These are phyloP conservation scores for Vicia villosa DNA, from an alignment of 306 rosid species.

Conservation along the genomic window DNA sequence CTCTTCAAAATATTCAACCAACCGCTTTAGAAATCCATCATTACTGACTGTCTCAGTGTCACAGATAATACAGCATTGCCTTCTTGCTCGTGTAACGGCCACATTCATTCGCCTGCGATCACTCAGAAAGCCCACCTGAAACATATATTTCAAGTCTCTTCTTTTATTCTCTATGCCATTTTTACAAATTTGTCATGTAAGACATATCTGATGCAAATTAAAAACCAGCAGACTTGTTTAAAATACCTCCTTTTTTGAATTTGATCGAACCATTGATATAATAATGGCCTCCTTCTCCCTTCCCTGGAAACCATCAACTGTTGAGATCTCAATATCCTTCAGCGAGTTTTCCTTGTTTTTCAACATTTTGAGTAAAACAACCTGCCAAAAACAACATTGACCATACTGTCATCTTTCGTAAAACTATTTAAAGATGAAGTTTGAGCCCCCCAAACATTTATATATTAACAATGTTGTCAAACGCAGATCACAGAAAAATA, in stretches of 20 bases:
- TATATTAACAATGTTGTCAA: background rate
- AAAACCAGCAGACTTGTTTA: slow-evolving; percentile 20
- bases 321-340: slow-evolving; percentile 86
- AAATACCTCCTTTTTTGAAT: slow-evolving; percentile 83
- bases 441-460: background rate
- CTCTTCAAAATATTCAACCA: slow-evolving; percentile 91
- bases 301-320: slow-evolving; percentile 98
- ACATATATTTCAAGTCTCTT: slow-evolving; percentile 29
- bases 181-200: slow-evolving; percentile 7
- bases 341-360: slow-evolving; percentile 72
- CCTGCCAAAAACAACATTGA: slow-evolving; percentile 54
- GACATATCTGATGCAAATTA: slow-evolving; percentile 21
- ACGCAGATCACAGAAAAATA: too few species aligned
- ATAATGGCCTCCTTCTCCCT: slow-evolving; percentile 95
- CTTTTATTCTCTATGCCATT: slow-evolving; percentile 1
- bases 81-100: slow-evolving; percentile 95
- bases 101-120: slow-evolving; percentile 96
- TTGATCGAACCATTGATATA: slow-evolving; percentile 97
- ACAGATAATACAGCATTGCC: slow-evolving; percentile 91
- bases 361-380: slow-evolving; percentile 78
- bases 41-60: slow-evolving; percentile 83
- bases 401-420: slow-evolving; percentile 22
- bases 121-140: slow-evolving; percentile 95
- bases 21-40: slow-evolving; percentile 80
- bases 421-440: slow-evolving; percentile 27